Evolutionary conservation across 441 rosid genomes (phyloP).

Genomic region (Isatis lusitanica): DNA sequence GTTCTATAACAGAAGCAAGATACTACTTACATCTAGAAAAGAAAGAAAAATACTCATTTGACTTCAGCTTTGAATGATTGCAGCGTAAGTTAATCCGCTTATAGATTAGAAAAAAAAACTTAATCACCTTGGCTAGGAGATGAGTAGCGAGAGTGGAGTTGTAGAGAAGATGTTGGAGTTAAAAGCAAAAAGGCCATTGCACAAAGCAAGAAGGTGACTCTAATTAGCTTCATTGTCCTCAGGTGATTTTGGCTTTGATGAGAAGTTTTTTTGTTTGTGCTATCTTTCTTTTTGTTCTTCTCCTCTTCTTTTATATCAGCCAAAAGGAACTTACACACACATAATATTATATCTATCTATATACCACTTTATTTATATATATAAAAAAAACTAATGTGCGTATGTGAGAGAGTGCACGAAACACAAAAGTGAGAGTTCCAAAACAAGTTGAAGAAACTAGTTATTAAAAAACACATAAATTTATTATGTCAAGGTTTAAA

Average conservation of each 20-base stretch:
- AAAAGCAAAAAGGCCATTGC: slow-evolving; percentile 15
- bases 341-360: not conserved
- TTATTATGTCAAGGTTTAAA: slow-evolving; percentile 21
- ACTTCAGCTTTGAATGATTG: not conserved
- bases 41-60: not conserved
- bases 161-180: slow-evolving; percentile 26
- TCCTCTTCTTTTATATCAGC: slow-evolving; percentile 30
- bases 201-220: slow-evolving; percentile 28
- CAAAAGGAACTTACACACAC: slow-evolving; percentile 17
- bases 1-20: not conserved
- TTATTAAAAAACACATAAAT: not conserved
- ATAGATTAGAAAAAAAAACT: not conserved
- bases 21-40: not conserved
- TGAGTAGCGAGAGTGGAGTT: slow-evolving; percentile 16
- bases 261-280: not conserved
- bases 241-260: not conserved
- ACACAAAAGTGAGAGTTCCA: slow-evolving; percentile 38
- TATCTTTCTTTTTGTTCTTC: slow-evolving; percentile 23
- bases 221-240: slow-evolving; percentile 29
- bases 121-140: slow-evolving; percentile 30
- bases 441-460: slow-evolving; percentile 25
- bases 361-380: not conserved
- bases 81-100: no score
- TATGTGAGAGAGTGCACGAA: slow-evolving; percentile 34
- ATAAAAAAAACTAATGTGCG: not conserved